Conservation (phyloP, 495 filamentous ascomycete species). For the Penicillium manginii region DNA sequence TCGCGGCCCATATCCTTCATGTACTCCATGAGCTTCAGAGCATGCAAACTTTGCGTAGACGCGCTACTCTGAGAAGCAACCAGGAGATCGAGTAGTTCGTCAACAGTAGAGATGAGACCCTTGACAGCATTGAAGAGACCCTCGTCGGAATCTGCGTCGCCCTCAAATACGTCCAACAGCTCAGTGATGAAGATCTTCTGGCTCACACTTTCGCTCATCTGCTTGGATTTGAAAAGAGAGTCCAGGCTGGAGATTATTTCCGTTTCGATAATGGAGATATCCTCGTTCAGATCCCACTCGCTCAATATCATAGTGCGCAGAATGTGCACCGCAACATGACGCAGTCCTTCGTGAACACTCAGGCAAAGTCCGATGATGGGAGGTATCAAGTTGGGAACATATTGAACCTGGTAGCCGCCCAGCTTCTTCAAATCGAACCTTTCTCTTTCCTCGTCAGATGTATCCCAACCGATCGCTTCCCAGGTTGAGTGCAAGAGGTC, state of each 20-base stretch:
- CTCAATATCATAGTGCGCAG: constrained; percentile 97
- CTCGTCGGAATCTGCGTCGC: constrained; percentile 69
- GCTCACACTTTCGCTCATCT: constrained; percentile 81
- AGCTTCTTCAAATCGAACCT: constrained; percentile 81
- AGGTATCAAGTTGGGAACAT: constrained; percentile 87
- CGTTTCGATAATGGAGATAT: constrained; percentile 88
- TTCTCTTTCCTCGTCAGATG: constrained; percentile 69
- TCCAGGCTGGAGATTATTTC: constrained; percentile 97
- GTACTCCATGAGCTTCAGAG: constrained; percentile 92
- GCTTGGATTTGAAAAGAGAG: constrained; percentile 84
- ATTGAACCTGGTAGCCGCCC: constrained; percentile 98
- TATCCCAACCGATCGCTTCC: constrained; percentile 98
- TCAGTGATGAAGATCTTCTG: constrained; percentile 94
- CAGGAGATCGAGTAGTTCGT: constrained; percentile 88
- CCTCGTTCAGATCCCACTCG: constrained; percentile 96
- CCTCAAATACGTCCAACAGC: constrained; percentile 78
- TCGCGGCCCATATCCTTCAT: constrained; percentile 96
- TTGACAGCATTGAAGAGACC: constrained; percentile 76
- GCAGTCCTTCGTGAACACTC: constrained; percentile 90
- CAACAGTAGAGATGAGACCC: constrained; percentile 78
- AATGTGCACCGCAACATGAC: constrained; percentile 88
- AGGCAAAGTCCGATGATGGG: constrained; percentile 94
- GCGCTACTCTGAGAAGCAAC: constrained; percentile 89
- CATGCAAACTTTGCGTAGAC: constrained; percentile 80
- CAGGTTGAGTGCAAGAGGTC: constrained; percentile 81